Conservation (phyloP, 202 grass and related monocot species). For the Setaria italica region DNA sequence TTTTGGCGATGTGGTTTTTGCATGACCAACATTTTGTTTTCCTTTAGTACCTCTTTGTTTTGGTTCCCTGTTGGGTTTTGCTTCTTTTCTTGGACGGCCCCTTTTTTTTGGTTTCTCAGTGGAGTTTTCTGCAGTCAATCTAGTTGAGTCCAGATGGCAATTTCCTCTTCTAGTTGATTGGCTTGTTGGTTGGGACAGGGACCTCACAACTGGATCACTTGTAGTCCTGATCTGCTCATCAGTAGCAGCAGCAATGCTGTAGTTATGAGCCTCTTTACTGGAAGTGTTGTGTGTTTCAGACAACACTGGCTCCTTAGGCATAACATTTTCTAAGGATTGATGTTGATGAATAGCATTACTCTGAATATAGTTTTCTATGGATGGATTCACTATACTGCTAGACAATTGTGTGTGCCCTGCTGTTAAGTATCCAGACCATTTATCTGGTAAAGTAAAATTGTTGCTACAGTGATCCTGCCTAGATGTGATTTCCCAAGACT, state of each 20-base stretch:
- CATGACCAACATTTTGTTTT: slow-evolving; percentile 37
- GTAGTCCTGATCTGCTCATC: slow-evolving; percentile 24
- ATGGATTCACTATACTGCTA: slow-evolving; percentile 9
- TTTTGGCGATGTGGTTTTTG: slow-evolving; percentile 40
- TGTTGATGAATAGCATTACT: slow-evolving; percentile 33
- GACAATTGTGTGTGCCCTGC: slow-evolving; percentile 34
- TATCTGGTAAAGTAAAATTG: slow-evolving; percentile 31
- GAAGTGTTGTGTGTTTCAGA: slow-evolving; percentile 32
- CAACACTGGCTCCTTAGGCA: slow-evolving; percentile 27
- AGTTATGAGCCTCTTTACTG: slow-evolving; percentile 18
- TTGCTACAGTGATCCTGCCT: slow-evolving; percentile 30
- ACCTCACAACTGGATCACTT: slow-evolving; percentile 18
- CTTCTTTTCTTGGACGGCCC: slow-evolving; percentile 52
- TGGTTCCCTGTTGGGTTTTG: slow-evolving; percentile 44
- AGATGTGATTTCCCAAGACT: slow-evolving; percentile 41
- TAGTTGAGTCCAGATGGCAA: slow-evolving; percentile 30
- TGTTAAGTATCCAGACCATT: slow-evolving; percentile 29
- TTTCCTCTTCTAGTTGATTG: slow-evolving; percentile 38
- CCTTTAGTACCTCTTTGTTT: slow-evolving; percentile 50
- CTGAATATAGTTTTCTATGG: slow-evolving; percentile 28
- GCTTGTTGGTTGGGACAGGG: slow-evolving; percentile 36
- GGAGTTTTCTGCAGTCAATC: slow-evolving; percentile 46
- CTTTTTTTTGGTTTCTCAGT: slow-evolving; percentile 50
- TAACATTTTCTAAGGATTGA: slow-evolving; percentile 31
- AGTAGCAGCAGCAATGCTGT: slow-evolving; percentile 30